Conservation (phyloP, 345 rosid genomes). For the Clausena lansium region DNA sequence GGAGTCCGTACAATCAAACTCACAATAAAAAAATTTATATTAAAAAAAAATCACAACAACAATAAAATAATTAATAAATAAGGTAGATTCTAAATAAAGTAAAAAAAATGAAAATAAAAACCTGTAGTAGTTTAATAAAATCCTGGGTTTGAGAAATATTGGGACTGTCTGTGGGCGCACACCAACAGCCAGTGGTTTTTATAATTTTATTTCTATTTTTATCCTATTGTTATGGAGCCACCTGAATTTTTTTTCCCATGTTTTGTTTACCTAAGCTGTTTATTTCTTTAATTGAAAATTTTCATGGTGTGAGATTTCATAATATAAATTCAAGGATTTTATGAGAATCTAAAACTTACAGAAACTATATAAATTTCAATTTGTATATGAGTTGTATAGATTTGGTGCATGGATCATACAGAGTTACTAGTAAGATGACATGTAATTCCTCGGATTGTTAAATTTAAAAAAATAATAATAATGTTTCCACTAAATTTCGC, state of each 20-base stretch:
- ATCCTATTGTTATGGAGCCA: neutral
- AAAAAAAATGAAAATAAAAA: neutral
- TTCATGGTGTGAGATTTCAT: neutral
- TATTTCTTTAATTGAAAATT: neutral
- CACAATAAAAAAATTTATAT: neutral
- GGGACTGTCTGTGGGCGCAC: neutral
- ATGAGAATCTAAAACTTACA: neutral
- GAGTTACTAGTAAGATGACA: no score
- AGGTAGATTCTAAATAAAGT: neutral
- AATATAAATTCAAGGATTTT: neutral
- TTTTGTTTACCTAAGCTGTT: neutral
- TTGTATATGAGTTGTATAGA: neutral
- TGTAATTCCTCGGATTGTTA: neutral
- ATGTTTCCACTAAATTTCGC: no score
- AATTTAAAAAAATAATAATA: no score
- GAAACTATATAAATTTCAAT: neutral
- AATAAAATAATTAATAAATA: neutral
- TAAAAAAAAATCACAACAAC: neutral
- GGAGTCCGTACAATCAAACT: conserved; percentile 27
- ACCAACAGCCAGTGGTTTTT: neutral
- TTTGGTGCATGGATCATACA: neutral
- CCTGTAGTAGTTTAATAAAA: neutral
- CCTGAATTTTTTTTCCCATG: neutral
- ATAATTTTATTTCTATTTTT: neutral
- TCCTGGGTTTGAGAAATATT: neutral